phyloP scores from a whole-genome alignment of 2,329 filamentous ascomycete genomes.

The Magnaporthiopsis incrustans region DNA sequence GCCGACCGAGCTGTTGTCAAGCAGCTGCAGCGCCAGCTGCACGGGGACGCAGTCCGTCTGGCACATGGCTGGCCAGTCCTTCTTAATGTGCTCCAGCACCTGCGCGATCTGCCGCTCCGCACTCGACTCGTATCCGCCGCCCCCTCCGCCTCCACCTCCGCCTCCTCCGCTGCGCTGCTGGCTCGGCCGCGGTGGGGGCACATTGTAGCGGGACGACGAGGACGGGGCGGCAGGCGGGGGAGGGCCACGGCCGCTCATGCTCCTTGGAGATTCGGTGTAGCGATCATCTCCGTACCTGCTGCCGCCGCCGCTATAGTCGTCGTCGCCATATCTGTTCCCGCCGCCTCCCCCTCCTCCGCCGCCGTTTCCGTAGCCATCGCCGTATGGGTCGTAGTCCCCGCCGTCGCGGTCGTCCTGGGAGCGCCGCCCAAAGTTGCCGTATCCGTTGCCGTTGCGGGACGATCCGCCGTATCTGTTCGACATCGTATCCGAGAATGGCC shows the following conservation, averaged over 20 bases:
- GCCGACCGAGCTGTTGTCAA: slow-evolving; percentile 89
- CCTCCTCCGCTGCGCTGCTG: slow-evolving; percentile 11
- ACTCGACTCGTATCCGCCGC: slow-evolving; percentile 27
- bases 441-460: slow-evolving; percentile 36
- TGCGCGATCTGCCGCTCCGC: slow-evolving; percentile 50
- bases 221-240: slow-evolving; percentile 9
- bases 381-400: slow-evolving; percentile 41
- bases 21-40: slow-evolving; percentile 86
- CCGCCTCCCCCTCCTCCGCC: slow-evolving; percentile 24
- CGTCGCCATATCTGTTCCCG: slow-evolving; percentile 30
- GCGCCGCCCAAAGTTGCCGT: slow-evolving; percentile 32
- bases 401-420: slow-evolving; percentile 21
- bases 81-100: slow-evolving; percentile 74
- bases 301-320: slow-evolving; percentile 26
- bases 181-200: slow-evolving; percentile 17
- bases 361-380: slow-evolving; percentile 36
- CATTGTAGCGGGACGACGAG: slow-evolving; percentile 18
- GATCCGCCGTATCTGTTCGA: slow-evolving; percentile 41
- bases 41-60: slow-evolving; percentile 84
- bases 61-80: slow-evolving; percentile 89
- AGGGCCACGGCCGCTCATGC: slow-evolving; percentile 14
- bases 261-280: slow-evolving; percentile 20
- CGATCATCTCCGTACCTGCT: slow-evolving; percentile 12
- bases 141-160: neutral
- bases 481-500: slow-evolving; percentile 27